phyloP scores from a whole-genome alignment of 148 eudicot species.

The Silene conica region DNA sequence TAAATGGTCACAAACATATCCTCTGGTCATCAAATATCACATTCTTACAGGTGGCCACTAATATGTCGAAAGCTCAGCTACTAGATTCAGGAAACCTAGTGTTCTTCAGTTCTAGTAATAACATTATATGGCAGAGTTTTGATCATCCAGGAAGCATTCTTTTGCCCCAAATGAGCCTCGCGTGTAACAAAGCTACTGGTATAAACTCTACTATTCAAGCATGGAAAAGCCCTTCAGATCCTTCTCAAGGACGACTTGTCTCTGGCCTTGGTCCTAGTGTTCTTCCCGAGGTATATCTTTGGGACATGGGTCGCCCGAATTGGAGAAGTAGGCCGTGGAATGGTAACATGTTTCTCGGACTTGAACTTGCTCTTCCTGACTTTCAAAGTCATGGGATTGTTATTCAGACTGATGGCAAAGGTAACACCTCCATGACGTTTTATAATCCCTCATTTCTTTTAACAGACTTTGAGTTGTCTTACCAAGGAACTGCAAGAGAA shows the following conservation, averaged over 20 bases:
- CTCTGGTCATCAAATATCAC: conserved; percentile 39
- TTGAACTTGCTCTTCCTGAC: not conserved
- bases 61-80: conserved; percentile 22
- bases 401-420: conserved; percentile 15
- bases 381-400: conserved; percentile 1
- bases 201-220: not conserved
- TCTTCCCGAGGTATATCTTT: conserved; percentile 4
- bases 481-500: conserved; percentile 15
- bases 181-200: not conserved
- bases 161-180: conserved; percentile 28
- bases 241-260: conserved; percentile 14
- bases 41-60: not conserved
- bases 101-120: conserved; percentile 21
- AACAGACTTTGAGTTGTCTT: conserved; percentile 19
- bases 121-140: conserved; percentile 32
- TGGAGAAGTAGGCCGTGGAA: conserved; percentile 29
- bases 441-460: not conserved
- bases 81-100: conserved; percentile 42
- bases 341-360: conserved; percentile 23
- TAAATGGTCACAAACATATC: conserved; percentile 6
- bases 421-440: conserved; percentile 11
- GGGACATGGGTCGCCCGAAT: conserved; percentile 6
- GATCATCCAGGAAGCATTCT: conserved; percentile 22
- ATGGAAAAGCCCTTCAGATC: conserved; percentile 21
- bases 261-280: not conserved